These are phyloP conservation scores for Pyricularia sp. DNA, from an alignment of 2,329 filamentous ascomycete genomes.

Conservation along the genomic window DNA sequence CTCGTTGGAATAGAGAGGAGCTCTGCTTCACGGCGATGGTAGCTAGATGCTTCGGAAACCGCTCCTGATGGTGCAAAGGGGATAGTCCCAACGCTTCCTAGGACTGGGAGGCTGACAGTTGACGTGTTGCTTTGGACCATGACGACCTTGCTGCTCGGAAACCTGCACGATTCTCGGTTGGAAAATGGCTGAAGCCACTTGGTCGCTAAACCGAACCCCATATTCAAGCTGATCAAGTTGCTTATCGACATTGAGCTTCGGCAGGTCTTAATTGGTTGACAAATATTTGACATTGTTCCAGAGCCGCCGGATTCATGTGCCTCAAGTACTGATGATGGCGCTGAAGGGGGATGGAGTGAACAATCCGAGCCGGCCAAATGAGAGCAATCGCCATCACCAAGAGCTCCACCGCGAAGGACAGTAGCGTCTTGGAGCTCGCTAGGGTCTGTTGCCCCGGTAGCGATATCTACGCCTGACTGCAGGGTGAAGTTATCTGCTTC, in stretches of 20 bases:
- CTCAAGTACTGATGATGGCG: not conserved
- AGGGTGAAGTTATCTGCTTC: not conserved
- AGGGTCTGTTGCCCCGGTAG: conserved; percentile 3
- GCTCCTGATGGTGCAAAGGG: not conserved
- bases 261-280: not conserved
- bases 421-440: conserved; percentile 6
- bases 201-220: not conserved
- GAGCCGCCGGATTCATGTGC: not conserved
- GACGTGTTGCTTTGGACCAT: not conserved
- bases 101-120: not conserved
- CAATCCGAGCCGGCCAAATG: not conserved
- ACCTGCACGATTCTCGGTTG: not conserved
- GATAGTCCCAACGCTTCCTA: not conserved
- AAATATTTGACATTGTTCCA: not conserved
- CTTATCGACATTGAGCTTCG: not conserved
- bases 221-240: not conserved
- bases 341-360: not conserved
- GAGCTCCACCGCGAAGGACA: not conserved
- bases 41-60: conserved; percentile 23
- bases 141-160: no score
- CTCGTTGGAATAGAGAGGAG: conserved; percentile 25
- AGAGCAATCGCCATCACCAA: not conserved
- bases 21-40: conserved; percentile 24
- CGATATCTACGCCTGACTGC: not conserved
- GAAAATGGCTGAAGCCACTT: not conserved